These are phyloP conservation scores for Debaryomyces nepalensis DNA, from an alignment of 1,139 yeast genomes.

Conservation along the genomic window DNA sequence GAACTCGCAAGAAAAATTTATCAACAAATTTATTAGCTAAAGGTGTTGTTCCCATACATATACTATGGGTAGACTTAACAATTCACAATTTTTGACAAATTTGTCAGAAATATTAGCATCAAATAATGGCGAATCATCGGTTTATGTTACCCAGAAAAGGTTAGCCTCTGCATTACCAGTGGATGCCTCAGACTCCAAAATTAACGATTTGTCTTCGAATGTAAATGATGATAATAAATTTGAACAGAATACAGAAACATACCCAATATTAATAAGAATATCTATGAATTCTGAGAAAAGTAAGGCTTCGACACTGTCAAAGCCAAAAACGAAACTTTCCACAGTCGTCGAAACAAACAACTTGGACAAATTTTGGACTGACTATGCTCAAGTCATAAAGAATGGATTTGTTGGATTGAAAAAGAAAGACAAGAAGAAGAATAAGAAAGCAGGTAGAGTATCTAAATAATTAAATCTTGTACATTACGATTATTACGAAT, in stretches of 20 bases:
- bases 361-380: conserved; percentile 70
- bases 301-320: conserved; percentile 37
- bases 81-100: conserved; percentile 41
- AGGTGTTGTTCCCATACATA: background rate
- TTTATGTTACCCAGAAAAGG: conserved; percentile 50
- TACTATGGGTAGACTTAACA: conserved; percentile 45
- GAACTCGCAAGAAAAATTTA: conserved; percentile 1
- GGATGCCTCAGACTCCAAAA: conserved; percentile 17
- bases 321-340: conserved; percentile 56
- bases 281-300: conserved; percentile 55
- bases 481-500: conserved; percentile 11
- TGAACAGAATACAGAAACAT: conserved; percentile 28
- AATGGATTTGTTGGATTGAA: conserved; percentile 57
- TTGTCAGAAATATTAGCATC: conserved; percentile 31
- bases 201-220: conserved; percentile 43
- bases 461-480: conserved; percentile 5
- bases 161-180: conserved; percentile 33
- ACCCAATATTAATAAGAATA: conserved; percentile 59
- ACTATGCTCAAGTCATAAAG: conserved; percentile 67
- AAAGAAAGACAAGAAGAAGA: conserved; percentile 57
- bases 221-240: conserved; percentile 29
- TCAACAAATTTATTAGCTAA: background rate
- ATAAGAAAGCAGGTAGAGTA: conserved; percentile 41
- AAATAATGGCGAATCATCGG: conserved; percentile 46
- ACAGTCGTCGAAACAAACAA: conserved; percentile 64